Evolutionary conservation across 352 stramenopile genomes (phyloP).

Genomic region (Phytophthora vignae): DNA sequence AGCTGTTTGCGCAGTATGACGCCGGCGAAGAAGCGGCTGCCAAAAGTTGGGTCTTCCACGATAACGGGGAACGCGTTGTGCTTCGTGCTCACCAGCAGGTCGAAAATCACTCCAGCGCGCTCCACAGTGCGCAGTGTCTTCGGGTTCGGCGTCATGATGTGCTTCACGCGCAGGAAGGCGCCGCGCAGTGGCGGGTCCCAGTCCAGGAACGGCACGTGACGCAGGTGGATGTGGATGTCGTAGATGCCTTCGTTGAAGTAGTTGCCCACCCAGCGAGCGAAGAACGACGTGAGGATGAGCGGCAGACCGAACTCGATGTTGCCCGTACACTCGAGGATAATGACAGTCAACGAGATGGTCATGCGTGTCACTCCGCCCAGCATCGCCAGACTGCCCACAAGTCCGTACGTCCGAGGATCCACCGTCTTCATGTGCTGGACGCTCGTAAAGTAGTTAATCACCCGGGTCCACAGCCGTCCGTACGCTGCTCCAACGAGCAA

Average conservation of each 20-base stretch:
- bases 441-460: constrained; percentile 84
- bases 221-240: constrained; percentile 98
- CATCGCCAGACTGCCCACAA: constrained; percentile 96
- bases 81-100: constrained; percentile 85
- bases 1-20: constrained; percentile 86
- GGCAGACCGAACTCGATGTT: constrained; percentile 98
- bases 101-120: constrained; percentile 93
- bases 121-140: constrained; percentile 95
- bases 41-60: constrained; percentile 84
- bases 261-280: constrained; percentile 97
- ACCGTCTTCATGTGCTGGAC: constrained; percentile 67
- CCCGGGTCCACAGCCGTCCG: constrained; percentile 88
- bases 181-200: constrained; percentile 76
- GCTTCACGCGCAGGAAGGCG: constrained; percentile 80
- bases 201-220: constrained; percentile 80
- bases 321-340: constrained; percentile 98
- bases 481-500: constrained; percentile 96
- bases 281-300: constrained; percentile 98
- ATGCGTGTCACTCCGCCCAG: constrained; percentile 97
- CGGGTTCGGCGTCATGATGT: constrained; percentile 96
- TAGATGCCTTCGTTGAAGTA: constrained; percentile 99
- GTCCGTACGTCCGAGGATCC: constrained; percentile 93
- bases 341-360: constrained; percentile 99
- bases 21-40: constrained; percentile 84
- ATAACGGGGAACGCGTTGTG: constrained; percentile 92